A percentile compares a stretch with the other conserved stretches of the same genome.
phyloP scores from a whole-genome alignment of 164 flowering plant species.

The Tinospora cordifolia region DNA sequence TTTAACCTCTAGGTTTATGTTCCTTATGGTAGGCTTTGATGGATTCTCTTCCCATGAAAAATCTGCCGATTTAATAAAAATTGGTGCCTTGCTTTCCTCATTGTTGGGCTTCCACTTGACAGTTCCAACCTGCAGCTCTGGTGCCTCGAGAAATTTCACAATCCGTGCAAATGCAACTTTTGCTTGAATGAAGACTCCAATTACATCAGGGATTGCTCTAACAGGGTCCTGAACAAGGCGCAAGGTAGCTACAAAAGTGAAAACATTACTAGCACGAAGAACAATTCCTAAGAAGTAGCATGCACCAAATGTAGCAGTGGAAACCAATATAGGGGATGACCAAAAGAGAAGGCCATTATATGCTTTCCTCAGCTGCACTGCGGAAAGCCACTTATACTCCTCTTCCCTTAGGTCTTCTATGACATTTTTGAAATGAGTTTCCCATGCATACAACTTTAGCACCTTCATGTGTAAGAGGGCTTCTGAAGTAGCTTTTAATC shows the following conservation, averaged over 20 bases:
- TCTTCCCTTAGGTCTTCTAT: slow-evolving; percentile 30
- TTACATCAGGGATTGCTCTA: slow-evolving; percentile 39
- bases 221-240: slow-evolving; percentile 56
- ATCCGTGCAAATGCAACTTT: too few relatives aligned
- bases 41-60: slow-evolving; percentile 35
- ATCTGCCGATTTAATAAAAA: slow-evolving; percentile 21
- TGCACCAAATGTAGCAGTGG: slow-evolving; percentile 43
- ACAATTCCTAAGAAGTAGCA: slow-evolving; percentile 45
- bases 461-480: slow-evolving; percentile 58
- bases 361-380: slow-evolving; percentile 30
- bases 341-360: slow-evolving; percentile 39
- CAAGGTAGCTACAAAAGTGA: slow-evolving; percentile 53
- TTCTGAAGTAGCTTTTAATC: slow-evolving; percentile 49
- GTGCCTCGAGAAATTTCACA: slow-evolving; percentile 38
- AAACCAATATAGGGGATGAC: slow-evolving; percentile 46
- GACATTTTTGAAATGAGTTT: slow-evolving; percentile 37
- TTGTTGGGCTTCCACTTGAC: slow-evolving; percentile 2
- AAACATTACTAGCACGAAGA: slow-evolving; percentile 43
- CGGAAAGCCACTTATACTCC: slow-evolving; percentile 42
- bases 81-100: slow-evolving; percentile 10
- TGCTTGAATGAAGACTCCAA: slow-evolving; percentile 37
- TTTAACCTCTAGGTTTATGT: slow-evolving; percentile 31
- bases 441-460: slow-evolving; percentile 62
- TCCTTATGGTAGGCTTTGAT: slow-evolving; percentile 27
- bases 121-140: slow-evolving; percentile 31